Conservation (phyloP, 108 stramenopile species). For the Mayamaea pseudoterrestris region DNA sequence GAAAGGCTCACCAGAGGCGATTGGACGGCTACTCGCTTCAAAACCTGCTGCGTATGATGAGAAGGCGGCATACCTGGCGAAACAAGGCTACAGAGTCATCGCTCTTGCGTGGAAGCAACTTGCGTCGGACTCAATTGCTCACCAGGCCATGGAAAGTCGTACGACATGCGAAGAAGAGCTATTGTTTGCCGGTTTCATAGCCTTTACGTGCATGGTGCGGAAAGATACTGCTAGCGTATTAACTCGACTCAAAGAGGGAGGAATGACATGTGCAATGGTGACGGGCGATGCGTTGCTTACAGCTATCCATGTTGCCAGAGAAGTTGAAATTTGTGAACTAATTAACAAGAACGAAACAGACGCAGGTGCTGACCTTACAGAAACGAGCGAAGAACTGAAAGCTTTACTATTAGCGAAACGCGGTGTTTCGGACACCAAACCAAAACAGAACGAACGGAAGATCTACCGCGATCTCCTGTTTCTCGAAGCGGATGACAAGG, state of each 20-base stretch:
- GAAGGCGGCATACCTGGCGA: conserved; percentile 52
- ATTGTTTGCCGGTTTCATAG: conserved; percentile 88
- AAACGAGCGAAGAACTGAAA: conserved; percentile 48
- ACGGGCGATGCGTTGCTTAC: conserved; percentile 94
- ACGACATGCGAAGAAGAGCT: conserved; percentile 59
- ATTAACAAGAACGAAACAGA: conserved; percentile 17
- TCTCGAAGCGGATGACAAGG: conserved; percentile 37
- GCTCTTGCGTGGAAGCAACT: conserved; percentile 80
- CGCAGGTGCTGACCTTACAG: conserved; percentile 9
- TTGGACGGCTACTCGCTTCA: conserved; percentile 51
- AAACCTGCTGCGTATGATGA: conserved; percentile 70
- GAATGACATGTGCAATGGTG: conserved; percentile 87
- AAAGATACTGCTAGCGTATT: conserved; percentile 81
- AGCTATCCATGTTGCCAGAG: conserved; percentile 91
- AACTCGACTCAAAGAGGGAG: conserved; percentile 71
- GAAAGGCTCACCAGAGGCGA: conserved; percentile 96
- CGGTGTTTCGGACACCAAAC: background rate
- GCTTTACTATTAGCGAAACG: conserved; percentile 31
- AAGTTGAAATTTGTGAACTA: conserved; percentile 66
- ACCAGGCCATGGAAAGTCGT: conserved; percentile 45
- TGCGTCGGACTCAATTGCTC: conserved; percentile 17
- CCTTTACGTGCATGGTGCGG: conserved; percentile 90
- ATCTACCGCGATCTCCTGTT: conserved; percentile 60
- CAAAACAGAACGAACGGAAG: conserved; percentile 10
- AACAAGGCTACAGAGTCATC: conserved; percentile 89